phyloP scores from a whole-genome alignment of 352 stramenopile genomes.

The Globisporangium solare region DNA sequence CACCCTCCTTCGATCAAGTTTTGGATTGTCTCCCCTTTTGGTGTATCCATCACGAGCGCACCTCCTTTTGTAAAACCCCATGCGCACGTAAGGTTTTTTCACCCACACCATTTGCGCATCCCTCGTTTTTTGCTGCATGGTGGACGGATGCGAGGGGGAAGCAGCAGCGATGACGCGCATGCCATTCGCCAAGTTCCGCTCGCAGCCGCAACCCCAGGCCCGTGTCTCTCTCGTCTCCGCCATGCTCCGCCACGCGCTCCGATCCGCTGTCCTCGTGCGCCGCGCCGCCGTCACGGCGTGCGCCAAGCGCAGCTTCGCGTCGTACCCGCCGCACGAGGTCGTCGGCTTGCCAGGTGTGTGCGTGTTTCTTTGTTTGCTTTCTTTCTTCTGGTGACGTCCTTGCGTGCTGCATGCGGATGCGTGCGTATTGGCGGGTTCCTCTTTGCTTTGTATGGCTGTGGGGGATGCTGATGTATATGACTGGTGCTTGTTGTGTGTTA shows the following conservation, averaged over 20 bases:
- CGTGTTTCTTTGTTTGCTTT: not conserved
- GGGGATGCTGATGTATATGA: not conserved
- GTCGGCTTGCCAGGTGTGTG: slow-evolving; percentile 55
- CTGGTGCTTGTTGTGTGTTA: slow-evolving; percentile 1
- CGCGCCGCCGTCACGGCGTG: slow-evolving; percentile 25
- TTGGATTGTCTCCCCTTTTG: not conserved
- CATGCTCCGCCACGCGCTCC: slow-evolving; percentile 67
- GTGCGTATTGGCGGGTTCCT: not conserved
- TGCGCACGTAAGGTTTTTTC: not conserved
- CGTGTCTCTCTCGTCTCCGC: too few species aligned
- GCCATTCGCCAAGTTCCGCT: not conserved
- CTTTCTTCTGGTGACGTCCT: slow-evolving; percentile 1
- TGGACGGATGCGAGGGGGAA: not conserved
- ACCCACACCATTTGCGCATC: not conserved
- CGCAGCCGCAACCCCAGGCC: not conserved
- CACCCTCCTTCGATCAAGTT: not conserved
- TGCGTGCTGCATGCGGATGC: not conserved
- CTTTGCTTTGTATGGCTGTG: not conserved
- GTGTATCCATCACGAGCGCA: not conserved
- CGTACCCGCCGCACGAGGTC: slow-evolving; percentile 75
- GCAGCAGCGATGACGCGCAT: slow-evolving; percentile 2
- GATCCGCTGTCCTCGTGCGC: slow-evolving; percentile 35
- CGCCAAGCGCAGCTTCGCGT: slow-evolving; percentile 47
- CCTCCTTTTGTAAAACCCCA: slow-evolving; percentile 3
- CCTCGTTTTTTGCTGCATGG: slow-evolving; percentile 23